Base-by-base conservation (phyloP, 768 basidiomycete genomes). In the Pleurotus salmoneostramineus region DNA sequence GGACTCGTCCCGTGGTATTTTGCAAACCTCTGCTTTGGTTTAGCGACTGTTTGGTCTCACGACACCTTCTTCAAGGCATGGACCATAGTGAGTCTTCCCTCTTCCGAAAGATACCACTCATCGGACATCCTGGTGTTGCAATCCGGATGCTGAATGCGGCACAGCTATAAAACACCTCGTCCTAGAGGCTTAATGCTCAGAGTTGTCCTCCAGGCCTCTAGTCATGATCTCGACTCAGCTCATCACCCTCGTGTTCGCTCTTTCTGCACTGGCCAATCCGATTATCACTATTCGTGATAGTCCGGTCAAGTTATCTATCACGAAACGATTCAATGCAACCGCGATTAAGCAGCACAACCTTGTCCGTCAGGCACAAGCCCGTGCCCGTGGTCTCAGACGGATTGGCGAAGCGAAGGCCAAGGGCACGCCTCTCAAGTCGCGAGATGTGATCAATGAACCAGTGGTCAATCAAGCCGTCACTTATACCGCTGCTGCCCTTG, bases 401-500 rank as follows among this genome's bases (percentile, higher is more conserved):
- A 36, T 55, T 6, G 52, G 52, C 7, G 52, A 55, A 43, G 52
- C 52, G 8, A 55, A 32, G 31, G 52, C 52, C 17, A 55, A 33
- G 52, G 52, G 52, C 2, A 40, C 52, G 8, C 15, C 35, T 55
- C 36, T 17, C 1, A 55, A 31, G 34, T 55, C 37, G 21, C 11
- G 40, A 15, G 36, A 36, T 4, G 43, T 55, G 2, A 55, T 55
- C 52, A 42, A 55, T 27, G 52, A 55, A 17, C 52, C 35, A 15
- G 52, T 55, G n/a, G 27, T 55, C 40, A 55, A 55, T 31, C 52
- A 55, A 55, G 52, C 31, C 49, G 56, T 61, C 5, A 58, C 50
- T 33, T 61, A 61, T 50, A 54, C 56, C 47, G 60, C 60, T 17
- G 21, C 33, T 31, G 60, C 55, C 36, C 47, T 45, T 11, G 50